These are phyloP conservation scores for Tephrocybe sp. DNA, from an alignment of 768 basidiomycete genomes.

Conservation along the genomic window DNA sequence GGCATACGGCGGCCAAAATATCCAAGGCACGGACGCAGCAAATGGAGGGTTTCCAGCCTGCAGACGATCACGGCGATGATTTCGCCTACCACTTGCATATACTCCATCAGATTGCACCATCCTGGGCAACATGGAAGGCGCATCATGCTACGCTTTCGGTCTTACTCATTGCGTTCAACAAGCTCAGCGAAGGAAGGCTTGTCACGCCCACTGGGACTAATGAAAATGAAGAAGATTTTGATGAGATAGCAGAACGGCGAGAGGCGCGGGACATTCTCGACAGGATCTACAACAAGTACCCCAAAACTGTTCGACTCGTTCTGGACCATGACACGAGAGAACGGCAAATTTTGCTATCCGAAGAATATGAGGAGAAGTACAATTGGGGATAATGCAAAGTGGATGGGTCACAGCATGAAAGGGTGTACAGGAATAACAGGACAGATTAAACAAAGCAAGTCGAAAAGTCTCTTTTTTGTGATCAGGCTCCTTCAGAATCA, in stretches of 20 bases:
- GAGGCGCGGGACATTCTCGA: slow-evolving; percentile 41
- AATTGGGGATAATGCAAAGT: slow-evolving; percentile 18
- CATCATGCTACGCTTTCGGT: slow-evolving; percentile 49
- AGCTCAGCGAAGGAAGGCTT: slow-evolving; percentile 50
- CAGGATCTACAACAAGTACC: slow-evolving; percentile 50
- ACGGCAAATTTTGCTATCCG: slow-evolving; percentile 24
- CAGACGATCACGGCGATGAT: slow-evolving; percentile 35
- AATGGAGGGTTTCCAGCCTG: slow-evolving; percentile 14
- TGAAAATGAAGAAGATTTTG: slow-evolving; percentile 24
- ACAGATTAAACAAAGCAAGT: slow-evolving; percentile 3
- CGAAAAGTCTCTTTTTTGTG: background rate
- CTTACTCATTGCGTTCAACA: slow-evolving; percentile 44
- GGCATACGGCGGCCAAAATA: slow-evolving; percentile 22
- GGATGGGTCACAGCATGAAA: slow-evolving; percentile 7
- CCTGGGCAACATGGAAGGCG: slow-evolving; percentile 68
- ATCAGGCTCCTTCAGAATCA: slow-evolving; percentile 58
- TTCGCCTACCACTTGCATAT: slow-evolving; percentile 59
- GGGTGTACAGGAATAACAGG: slow-evolving; percentile 1
- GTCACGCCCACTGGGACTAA: slow-evolving; percentile 38
- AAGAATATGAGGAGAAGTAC: slow-evolving; percentile 31
- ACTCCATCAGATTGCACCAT: slow-evolving; percentile 62
- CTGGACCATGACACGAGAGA: slow-evolving; percentile 32
- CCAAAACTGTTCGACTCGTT: slow-evolving; percentile 38
- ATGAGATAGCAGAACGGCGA: slow-evolving; percentile 33
- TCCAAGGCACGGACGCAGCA: slow-evolving; percentile 13